Evolutionary conservation across 768 basidiomycete species (phyloP), one percentile per base, ranked within the genome.

Genomic region (Boletus tomentosulus): DNA sequence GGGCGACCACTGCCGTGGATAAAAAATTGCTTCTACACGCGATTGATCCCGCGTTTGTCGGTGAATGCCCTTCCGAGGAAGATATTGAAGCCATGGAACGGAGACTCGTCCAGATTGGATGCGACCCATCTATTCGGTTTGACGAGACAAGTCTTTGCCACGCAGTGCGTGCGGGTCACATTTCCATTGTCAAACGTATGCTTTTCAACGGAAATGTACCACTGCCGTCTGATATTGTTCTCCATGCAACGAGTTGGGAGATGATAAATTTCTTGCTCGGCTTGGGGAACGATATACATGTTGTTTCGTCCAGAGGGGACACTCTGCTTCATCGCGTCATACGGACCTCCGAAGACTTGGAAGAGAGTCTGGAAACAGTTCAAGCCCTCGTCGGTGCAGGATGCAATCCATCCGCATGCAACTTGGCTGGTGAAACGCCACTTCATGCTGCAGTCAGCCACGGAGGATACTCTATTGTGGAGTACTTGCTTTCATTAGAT

Each of bases 81-180:
- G 51, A 55, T 19, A 10, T 50, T 0, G 16, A 25, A 3, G 6
- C 15, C 3, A 53, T 58, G 2, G 5, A 37, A 46, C 45, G 39
- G 15, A 61, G 59, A 33, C 39, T 62, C 2, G 0, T 39, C 13
- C 60, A 62, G n/a, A 10, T 51, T 0, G 54, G 57, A 8, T 51
- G 28, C 2, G 27, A 62, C 2, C 34, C 43, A 1, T 35, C 46
- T 10, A 7, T 12, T 16, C 30, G 12, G 7, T 38, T 43, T 5
- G 3, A 43, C 5, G 27, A 51, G 27, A 27, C 38, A 4, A 43
- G 16, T 4, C 39, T 62, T 19, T 30, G 24, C 15, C 5, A 16
- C 2, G 50, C 56, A 1, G 61, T 46, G 13, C 24, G n/a, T 15
- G 38, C 31, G 0, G 61, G 61, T 3, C 60, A 53, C 7, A 3